A percentile compares a stretch with the other conserved stretches of the same genome.
Evolutionary conservation across 2,329 filamentous ascomycete genomes (phyloP).

Genomic region (Clarireedia monteithiana): DNA sequence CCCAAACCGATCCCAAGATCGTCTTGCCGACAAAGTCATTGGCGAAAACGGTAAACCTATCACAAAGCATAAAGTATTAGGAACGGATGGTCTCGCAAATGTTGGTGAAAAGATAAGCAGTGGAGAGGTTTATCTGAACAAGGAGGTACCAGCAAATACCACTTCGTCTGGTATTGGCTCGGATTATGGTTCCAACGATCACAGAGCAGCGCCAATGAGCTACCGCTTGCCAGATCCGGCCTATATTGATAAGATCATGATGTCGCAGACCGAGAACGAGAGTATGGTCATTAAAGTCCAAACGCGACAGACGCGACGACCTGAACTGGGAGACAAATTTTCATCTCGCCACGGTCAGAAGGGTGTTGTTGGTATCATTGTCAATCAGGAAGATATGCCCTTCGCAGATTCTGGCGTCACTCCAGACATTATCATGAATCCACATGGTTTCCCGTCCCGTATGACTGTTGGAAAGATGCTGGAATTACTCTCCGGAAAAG

Average conservation of each 20-base stretch:
- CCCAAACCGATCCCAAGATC: slow-evolving; percentile 66
- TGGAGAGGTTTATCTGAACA: slow-evolving; percentile 86
- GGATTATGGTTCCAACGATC: slow-evolving; percentile 55
- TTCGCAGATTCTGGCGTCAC: slow-evolving; percentile 85
- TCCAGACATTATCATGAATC: slow-evolving; percentile 99
- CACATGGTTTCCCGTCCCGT: slow-evolving; percentile 97
- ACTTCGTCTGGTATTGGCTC: slow-evolving; percentile 63
- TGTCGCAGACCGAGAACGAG: slow-evolving; percentile 82
- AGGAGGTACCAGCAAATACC: slow-evolving; percentile 75
- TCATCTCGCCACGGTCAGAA: slow-evolving; percentile 98
- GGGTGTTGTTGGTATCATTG: slow-evolving; percentile 93
- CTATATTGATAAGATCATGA: slow-evolving; percentile 94
- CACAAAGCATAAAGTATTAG: slow-evolving; percentile 65
- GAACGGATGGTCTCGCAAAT: slow-evolving; percentile 79
- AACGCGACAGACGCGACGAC: slow-evolving; percentile 88
- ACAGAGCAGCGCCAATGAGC: slow-evolving; percentile 58
- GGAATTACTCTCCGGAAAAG: slow-evolving; percentile 90
- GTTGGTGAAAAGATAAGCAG: slow-evolving; percentile 73
- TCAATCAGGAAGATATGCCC: slow-evolving; percentile 93
- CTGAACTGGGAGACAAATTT: slow-evolving; percentile 97
- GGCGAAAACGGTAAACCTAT: slow-evolving; percentile 52
- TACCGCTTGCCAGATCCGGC: slow-evolving; percentile 80
- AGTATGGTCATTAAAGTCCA: slow-evolving; percentile 87
- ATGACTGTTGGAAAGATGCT: slow-evolving; percentile 99
- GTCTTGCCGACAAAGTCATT: slow-evolving; percentile 51